Conservation (phyloP, 192 early-diverging fungal genomes). For the Bifiguratus adelaidae region DNA sequence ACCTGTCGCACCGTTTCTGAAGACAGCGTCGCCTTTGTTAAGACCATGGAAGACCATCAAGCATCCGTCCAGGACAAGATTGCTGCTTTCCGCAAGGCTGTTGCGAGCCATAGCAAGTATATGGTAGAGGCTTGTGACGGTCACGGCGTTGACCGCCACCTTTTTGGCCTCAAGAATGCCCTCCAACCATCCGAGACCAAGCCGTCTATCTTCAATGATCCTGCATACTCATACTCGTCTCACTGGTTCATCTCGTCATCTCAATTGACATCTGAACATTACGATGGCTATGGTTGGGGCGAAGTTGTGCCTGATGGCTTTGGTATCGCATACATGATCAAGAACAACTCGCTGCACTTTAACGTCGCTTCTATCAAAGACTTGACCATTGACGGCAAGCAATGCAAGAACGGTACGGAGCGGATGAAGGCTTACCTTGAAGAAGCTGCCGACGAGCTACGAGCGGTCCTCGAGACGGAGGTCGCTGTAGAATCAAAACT, state of each 20-base stretch:
- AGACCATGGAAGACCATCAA: constrained; percentile 38
- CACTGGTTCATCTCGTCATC: constrained; percentile 71
- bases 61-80: constrained; percentile 30
- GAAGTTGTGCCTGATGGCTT: constrained; percentile 70
- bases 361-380: constrained; percentile 62
- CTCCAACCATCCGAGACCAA: constrained; percentile 14
- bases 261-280: constrained; percentile 61
- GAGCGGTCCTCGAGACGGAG: constrained; percentile 55
- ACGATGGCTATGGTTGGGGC: constrained; percentile 83
- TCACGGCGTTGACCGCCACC: constrained; percentile 72
- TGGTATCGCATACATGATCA: constrained; percentile 79
- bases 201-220: constrained; percentile 44
- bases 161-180: constrained; percentile 58
- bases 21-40: constrained; percentile 58
- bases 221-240: constrained; percentile 50
- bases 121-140: constrained; percentile 64
- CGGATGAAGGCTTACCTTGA: constrained; percentile 72
- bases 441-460: constrained; percentile 84
- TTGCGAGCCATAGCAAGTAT: constrained; percentile 54
- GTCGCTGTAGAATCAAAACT: constrained; percentile 30
- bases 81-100: constrained; percentile 47
- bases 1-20: constrained; percentile 70
- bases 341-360: constrained; percentile 56
- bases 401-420: constrained; percentile 41
- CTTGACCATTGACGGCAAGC: constrained; percentile 37